Evolutionary conservation across 495 filamentous ascomycete species (phyloP).

Genomic region (Penicillium simplicissimum): DNA sequence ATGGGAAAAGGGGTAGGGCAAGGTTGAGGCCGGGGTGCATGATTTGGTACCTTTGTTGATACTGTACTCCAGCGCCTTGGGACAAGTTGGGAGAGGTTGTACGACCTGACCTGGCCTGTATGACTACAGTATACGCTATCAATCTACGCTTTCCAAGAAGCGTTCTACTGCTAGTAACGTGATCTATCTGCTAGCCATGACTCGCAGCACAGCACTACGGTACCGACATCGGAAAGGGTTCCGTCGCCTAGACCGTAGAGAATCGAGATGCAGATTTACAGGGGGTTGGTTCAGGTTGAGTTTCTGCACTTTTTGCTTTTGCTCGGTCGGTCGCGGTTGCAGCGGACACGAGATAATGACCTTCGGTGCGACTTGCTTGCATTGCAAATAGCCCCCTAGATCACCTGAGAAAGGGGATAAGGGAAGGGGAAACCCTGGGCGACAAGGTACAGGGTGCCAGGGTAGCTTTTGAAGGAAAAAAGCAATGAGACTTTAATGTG

Average conservation of each 20-base stretch:
- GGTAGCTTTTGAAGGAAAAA: neutral
- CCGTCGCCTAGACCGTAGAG: constrained; percentile 1
- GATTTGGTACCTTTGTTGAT: neutral
- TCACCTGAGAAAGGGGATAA: too few relatives aligned
- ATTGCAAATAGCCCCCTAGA: neutral
- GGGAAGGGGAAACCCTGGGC: neutral
- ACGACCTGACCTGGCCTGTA: neutral
- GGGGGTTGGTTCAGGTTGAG: neutral
- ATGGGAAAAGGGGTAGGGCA: neutral
- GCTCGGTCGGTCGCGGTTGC: constrained; percentile 22
- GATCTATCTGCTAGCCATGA: constrained; percentile 4
- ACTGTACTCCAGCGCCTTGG: neutral
- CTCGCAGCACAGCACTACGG: constrained; percentile 5
- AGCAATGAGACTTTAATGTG: neutral
- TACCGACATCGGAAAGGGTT: neutral
- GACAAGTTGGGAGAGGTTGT: neutral
- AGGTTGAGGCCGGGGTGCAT: neutral
- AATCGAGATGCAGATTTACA: neutral
- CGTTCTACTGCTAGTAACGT: neutral
- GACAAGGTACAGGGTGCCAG: neutral
- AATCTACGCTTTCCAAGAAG: too few relatives aligned
- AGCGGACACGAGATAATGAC: constrained; percentile 30
- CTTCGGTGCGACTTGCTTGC: neutral
- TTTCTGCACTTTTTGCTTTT: constrained; percentile 4
- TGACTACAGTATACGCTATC: too few relatives aligned